These are phyloP conservation scores for Tuber borchii DNA, from an alignment of 495 filamentous ascomycete species.

Conservation along the genomic window DNA sequence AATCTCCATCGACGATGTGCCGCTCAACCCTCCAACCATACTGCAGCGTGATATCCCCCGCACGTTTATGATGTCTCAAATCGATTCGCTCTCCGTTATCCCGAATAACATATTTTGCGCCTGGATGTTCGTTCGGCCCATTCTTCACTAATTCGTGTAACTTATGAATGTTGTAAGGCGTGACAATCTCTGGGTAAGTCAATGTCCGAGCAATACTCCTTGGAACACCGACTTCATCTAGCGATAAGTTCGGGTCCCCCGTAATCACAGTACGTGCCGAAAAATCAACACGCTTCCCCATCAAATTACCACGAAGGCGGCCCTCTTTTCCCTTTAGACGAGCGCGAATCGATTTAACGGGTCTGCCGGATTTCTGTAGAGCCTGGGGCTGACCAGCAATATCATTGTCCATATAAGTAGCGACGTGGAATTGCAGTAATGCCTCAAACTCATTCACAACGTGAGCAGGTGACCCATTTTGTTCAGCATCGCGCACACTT, in stretches of 20 bases:
- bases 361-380: slow-evolving; percentile 89
- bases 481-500: slow-evolving; percentile 79
- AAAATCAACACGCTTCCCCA: slow-evolving; percentile 99
- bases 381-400: slow-evolving; percentile 94
- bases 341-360: slow-evolving; percentile 91
- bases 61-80: slow-evolving; percentile 80
- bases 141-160: slow-evolving; percentile 81
- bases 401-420: slow-evolving; percentile 99
- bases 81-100: slow-evolving; percentile 89
- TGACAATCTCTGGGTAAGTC: slow-evolving; percentile 96
- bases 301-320: slow-evolving; percentile 92
- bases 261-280: slow-evolving; percentile 99
- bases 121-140: slow-evolving; percentile 88
- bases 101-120: slow-evolving; percentile 90
- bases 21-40: slow-evolving; percentile 99
- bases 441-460: slow-evolving; percentile 82
- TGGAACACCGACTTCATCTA: slow-evolving; percentile 95
- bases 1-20: slow-evolving; percentile 90
- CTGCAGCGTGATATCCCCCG: slow-evolving; percentile 71
- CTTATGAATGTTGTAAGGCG: slow-evolving; percentile 93
- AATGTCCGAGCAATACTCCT: slow-evolving; percentile 78
- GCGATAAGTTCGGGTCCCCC: slow-evolving; percentile 88
- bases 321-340: slow-evolving; percentile 98
- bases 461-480: slow-evolving; percentile 83
- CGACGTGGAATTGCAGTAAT: slow-evolving; percentile 94